Evolutionary conservation across 768 basidiomycete genomes (phyloP).

Genomic region (Pseudohyphozyma bogoriensis): DNA sequence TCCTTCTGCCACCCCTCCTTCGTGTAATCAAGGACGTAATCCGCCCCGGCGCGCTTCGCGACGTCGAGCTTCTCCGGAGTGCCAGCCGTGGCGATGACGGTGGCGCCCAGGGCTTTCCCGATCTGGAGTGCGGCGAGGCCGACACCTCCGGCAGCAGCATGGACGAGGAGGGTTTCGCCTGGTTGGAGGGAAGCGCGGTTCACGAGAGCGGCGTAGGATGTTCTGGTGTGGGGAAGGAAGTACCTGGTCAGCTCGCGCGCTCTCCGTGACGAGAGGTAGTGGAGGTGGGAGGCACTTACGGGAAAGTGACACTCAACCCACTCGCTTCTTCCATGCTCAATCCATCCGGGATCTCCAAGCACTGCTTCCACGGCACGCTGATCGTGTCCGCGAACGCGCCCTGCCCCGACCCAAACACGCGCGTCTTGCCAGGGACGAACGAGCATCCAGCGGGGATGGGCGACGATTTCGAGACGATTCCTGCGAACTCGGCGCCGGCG

Average conservation of each 20-base stretch:
- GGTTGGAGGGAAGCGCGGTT: conserved; percentile 65
- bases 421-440: conserved; percentile 62
- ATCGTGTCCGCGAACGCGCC: conserved; percentile 69
- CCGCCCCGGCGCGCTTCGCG: conserved; percentile 65
- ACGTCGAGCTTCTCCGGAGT: conserved; percentile 57
- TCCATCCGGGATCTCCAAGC: conserved; percentile 57
- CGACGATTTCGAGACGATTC: conserved; percentile 56
- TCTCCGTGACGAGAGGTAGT: neutral
- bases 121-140: conserved; percentile 86
- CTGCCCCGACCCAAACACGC: conserved; percentile 73
- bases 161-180: conserved; percentile 80
- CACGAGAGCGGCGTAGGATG: conserved; percentile 82
- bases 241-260: conserved; percentile 24
- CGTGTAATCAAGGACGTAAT: conserved; percentile 66
- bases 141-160: conserved; percentile 92
- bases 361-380: conserved; percentile 44
- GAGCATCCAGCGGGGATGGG: conserved; percentile 70
- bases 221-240: conserved; percentile 58
- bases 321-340: conserved; percentile 80
- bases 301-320: conserved; percentile 66
- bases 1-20: conserved; percentile 78
- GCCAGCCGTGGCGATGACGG: conserved; percentile 80
- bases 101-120: conserved; percentile 85
- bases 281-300: neutral
- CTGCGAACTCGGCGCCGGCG: conserved; percentile 68